Evolutionary conservation across 345 rosid genomes (phyloP), one percentile per base, ranked within the genome.

Genomic region (Syzygium oleosum): DNA sequence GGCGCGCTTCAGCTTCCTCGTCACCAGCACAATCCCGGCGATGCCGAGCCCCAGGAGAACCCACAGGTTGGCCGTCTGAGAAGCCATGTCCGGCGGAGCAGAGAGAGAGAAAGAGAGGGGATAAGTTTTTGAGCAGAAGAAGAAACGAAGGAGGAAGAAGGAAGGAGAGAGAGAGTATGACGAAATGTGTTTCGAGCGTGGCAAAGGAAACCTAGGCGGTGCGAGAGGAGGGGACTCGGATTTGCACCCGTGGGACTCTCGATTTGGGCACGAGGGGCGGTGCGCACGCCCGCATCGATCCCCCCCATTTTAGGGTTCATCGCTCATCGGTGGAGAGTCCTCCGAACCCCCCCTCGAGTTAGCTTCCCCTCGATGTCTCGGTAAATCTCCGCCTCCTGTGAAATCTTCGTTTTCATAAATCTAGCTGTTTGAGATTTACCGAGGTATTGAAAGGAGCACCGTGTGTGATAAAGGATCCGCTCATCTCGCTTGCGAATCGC

Each of bases 21-120:
- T 91, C 87, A 91, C 59, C 4, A 96, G 87, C 61, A 94, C 83
- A 88, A 96, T 95, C 34, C 99, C 98, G 52, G 99, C 98, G 34
- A 98, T 84, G 14, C 99, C 99, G 49, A 98, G 89, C 41, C 99
- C 99, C 11, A 98, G 89, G 84, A 98, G 92, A 10, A 95, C 97
- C 98, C 98, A 98, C 5, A 98, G 92, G 90, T 96, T 96, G 51
- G 98, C 91, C 49, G 89, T 56, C 80, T 95, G 91, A 19, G 87
- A 12, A 13, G n/a, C 53, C 87, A 86, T 86, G 80, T 41, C 52
- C 52, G 14, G 27, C 27, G 41, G 19, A 12, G 29, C 27, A 2
- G 25, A 7, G 55, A 9, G 52, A 55, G 61, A 2, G 43, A 80
- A 53, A 49, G 29, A 9, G 52, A 23, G 51, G 51, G 59, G 59